Evolutionary conservation across 2,329 filamentous ascomycete genomes (phyloP), one percentile per base, ranked within the genome.

Genomic region (Sphaerulina populicola): DNA sequence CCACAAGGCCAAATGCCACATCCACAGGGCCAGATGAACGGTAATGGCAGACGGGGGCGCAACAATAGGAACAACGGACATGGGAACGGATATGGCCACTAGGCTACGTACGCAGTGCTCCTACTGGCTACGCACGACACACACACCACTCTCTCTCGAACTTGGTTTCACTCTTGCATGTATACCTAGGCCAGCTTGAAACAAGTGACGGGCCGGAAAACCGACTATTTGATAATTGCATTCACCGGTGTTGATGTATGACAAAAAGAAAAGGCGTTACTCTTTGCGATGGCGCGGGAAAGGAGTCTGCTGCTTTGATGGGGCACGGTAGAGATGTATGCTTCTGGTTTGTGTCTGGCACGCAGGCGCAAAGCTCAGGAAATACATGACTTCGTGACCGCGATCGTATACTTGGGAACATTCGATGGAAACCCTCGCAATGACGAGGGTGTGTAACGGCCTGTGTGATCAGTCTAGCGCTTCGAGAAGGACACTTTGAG

Each of bases 1-100:
- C 46, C 47, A 8, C 58, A 60, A 50, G 52, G 54, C 10, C 60
- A 60, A 39, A 57, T 57, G 53, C 56, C 55, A 35, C 31, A 35
- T 23, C 55, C 55, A 30, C 44, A 48, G 33, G 54, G 54, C 21
- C 53, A 54, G 14, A 54, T 55, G 54, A 54, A 57, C 31, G 53
- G 53, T 49, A 53, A 55, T 37, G 49, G 58, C 18, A 50, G 58
- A 48, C 57, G 58, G 33, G 55, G 58, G 14, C 30, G 47, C 23
- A 43, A 29, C 21, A 44, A 43, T 10, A 38, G 40, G 10, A 50
- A 44, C 47, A 48, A 47, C 36, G 35, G 35, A 33, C 30, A 46
- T 37, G 44, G 31, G 12, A 48, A 48, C 12, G 37, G 37, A 11
- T 48, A 48, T 9, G 45, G 45, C 37, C 45, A 48, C n/a, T 48